Conservation (phyloP, 331 rosid species). For the Malus hybrid region DNA sequence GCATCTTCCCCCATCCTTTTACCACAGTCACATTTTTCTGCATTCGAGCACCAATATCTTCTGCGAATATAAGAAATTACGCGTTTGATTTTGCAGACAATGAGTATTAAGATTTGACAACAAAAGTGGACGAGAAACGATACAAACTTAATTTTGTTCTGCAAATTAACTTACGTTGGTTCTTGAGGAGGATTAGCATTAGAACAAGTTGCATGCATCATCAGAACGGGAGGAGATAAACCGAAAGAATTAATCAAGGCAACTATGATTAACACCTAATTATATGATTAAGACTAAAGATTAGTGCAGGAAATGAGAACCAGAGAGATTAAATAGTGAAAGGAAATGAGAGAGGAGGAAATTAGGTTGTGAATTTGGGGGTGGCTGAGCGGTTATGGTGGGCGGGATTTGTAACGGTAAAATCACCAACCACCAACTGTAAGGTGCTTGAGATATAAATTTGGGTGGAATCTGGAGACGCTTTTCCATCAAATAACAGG, state of each 20-base stretch:
- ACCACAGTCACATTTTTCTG: not conserved
- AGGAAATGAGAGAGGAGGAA: not conserved
- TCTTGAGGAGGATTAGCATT: not conserved
- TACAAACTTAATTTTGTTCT: not conserved
- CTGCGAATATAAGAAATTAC: not conserved
- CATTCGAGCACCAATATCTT: not conserved
- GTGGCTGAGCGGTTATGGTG: constrained; percentile 7
- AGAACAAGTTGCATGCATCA: not conserved
- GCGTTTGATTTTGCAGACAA: not conserved
- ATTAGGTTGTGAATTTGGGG: not conserved
- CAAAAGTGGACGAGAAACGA: not conserved
- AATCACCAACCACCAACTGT: not conserved
- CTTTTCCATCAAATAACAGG: not conserved
- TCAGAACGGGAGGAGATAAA: not conserved
- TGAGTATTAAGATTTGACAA: not conserved
- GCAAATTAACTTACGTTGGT: not conserved
- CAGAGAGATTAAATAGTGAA: not conserved
- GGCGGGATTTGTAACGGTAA: not conserved
- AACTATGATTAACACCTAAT: not conserved
- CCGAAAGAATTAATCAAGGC: not conserved
- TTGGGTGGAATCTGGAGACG: not conserved
- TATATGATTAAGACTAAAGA: not conserved
- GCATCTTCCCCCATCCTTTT: not conserved
- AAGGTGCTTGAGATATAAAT: not conserved
- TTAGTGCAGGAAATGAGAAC: not conserved